Base-by-base conservation (phyloP, 305 asterid genomes). In the Fraxinus albicans region DNA sequence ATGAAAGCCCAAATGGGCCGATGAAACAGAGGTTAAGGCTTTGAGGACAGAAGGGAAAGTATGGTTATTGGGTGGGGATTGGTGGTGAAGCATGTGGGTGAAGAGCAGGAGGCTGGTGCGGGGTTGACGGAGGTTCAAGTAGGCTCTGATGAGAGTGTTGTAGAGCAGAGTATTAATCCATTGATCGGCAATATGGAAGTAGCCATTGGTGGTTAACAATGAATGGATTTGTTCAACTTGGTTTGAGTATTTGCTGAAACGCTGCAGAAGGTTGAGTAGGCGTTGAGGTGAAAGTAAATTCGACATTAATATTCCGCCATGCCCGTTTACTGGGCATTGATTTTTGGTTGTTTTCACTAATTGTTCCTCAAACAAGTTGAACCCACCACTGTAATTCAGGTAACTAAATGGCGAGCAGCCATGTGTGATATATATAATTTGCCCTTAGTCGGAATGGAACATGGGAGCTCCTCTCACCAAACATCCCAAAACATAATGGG, bases 151-250 rank as follows among this genome's bases (percentile, higher is more conserved):
- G 81, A 96, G 97, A 50, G 94, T 77, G 88, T 93, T 96, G 90
- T 91, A 91, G 70, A 93, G 90, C 50, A 94, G 95, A 40, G 99
- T 94, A 81, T 92, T 94, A 76, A 84, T 88, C 98, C 99, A 94
- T 83, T 86, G 85, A 67, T 92, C 81, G 17, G 90, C 85, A 67
- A 86, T 75, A 81, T 84, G 89, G 73, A 93, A 89, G 88, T 85
- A 86, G 58, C 98, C 98, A 42, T 84, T 76, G 79, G 94, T 91
- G 70, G 83, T 86, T 55, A 93, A 47, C 77, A 87, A 87, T 75
- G 94, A 91, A 82, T 94, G 98, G 8, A 93, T 86, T 83, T 91
- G 95, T 76, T 89, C 83, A 76, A 89, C 90, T 82, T 88, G 88
- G 36, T 79, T 83, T 8, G 86, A 70, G 76, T 76, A 72, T 34